Evolutionary conservation across 805 yeast genomes (phyloP).

Genomic region (Yueomyces sinensis): DNA sequence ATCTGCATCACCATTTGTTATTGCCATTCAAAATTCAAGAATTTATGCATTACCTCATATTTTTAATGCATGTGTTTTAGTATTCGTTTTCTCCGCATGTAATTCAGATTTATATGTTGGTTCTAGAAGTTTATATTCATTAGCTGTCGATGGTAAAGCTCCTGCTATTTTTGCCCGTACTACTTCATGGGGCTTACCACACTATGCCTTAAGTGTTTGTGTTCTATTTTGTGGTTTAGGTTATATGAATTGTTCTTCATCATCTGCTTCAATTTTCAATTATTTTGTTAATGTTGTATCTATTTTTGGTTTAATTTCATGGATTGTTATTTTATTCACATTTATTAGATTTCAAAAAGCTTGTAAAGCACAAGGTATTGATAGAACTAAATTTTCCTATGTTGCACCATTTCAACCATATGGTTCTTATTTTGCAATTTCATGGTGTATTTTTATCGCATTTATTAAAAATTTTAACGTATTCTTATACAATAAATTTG

Average conservation of each 20-base stretch:
- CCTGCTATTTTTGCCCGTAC: slow-evolving; percentile 55
- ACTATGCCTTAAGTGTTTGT: slow-evolving; percentile 37
- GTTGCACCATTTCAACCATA: slow-evolving; percentile 58
- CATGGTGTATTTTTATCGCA: slow-evolving; percentile 39
- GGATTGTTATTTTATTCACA: slow-evolving; percentile 59
- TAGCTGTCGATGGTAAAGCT: slow-evolving; percentile 63
- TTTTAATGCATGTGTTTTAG: slow-evolving; percentile 62
- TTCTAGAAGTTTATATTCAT: slow-evolving; percentile 60
- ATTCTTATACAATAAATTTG: slow-evolving; percentile 47
- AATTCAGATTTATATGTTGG: slow-evolving; percentile 71
- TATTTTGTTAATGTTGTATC: slow-evolving; percentile 70
- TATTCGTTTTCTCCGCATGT: slow-evolving; percentile 71
- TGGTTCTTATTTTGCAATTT: slow-evolving; percentile 47
- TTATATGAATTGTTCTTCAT: slow-evolving; percentile 50
- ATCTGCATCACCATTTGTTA: slow-evolving; percentile 73
- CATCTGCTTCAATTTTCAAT: slow-evolving; percentile 43
- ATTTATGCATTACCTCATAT: slow-evolving; percentile 60
- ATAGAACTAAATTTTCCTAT: slow-evolving; percentile 42
- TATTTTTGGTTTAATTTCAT: slow-evolving; percentile 60
- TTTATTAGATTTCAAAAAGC: slow-evolving; percentile 57
- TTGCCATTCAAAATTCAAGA: slow-evolving; percentile 54
- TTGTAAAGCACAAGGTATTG: slow-evolving; percentile 51
- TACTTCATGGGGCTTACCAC: slow-evolving; percentile 61
- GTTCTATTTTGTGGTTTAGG: slow-evolving; percentile 49
- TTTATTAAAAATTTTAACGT: slow-evolving; percentile 62